Conservation (phyloP, 495 filamentous ascomycete genomes). For the Xylaria flabelliformis region DNA sequence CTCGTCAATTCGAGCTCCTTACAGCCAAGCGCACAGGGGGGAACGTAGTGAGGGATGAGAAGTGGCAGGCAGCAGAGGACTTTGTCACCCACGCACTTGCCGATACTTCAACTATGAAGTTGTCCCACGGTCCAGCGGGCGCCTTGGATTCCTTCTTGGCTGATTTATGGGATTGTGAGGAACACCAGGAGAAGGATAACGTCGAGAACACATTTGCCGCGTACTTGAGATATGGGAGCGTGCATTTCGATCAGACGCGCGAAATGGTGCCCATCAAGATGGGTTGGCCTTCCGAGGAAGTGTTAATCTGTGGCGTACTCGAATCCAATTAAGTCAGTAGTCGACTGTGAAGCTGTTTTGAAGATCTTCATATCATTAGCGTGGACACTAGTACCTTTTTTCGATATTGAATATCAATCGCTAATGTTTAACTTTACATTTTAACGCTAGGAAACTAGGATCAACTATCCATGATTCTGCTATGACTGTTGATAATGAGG, state of each 20-base stretch:
- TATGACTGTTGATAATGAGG: not conserved
- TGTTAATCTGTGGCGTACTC: slow-evolving; percentile 33
- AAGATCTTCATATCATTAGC: slow-evolving; percentile 15
- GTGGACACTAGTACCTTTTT: slow-evolving; percentile 5
- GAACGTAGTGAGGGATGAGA: slow-evolving; percentile 32
- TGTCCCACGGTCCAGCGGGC: slow-evolving; percentile 37
- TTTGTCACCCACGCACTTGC: slow-evolving; percentile 39
- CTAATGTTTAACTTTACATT: not conserved
- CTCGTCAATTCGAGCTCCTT: slow-evolving; percentile 39
- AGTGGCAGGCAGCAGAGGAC: slow-evolving; percentile 37
- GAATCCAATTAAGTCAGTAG: slow-evolving; percentile 29
- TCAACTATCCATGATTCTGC: too few relatives aligned
- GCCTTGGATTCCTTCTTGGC: slow-evolving; percentile 38
- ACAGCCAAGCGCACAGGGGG: slow-evolving; percentile 31
- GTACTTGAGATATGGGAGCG: slow-evolving; percentile 46
- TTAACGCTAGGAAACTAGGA: not conserved
- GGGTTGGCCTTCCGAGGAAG: slow-evolving; percentile 36
- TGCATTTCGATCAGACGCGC: slow-evolving; percentile 44
- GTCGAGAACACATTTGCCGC: slow-evolving; percentile 45
- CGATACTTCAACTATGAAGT: slow-evolving; percentile 41
- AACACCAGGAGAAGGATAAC: slow-evolving; percentile 41
- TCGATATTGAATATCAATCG: not conserved
- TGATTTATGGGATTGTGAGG: slow-evolving; percentile 40
- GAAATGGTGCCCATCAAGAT: slow-evolving; percentile 34
- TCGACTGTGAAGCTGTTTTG: not conserved